Evolutionary conservation across 163 green algal genomes (phyloP).

Genomic region (Chlamydomonas reinhardtii): DNA sequence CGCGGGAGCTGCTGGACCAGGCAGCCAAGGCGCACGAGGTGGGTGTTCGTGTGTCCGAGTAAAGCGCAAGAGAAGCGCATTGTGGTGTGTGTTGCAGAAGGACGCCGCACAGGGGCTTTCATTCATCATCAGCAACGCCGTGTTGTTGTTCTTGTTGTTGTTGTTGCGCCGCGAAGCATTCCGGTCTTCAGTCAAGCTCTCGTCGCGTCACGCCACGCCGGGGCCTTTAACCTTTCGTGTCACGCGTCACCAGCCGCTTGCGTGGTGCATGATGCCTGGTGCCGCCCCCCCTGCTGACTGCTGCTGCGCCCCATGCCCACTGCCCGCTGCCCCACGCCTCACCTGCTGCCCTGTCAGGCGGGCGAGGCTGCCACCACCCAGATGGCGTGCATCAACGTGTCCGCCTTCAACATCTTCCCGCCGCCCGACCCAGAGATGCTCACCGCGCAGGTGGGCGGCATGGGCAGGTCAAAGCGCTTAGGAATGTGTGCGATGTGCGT

Average conservation of each 20-base stretch:
- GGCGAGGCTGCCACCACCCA: conserved; percentile 64
- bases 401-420: conserved; percentile 62
- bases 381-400: conserved; percentile 48
- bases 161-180: no score
- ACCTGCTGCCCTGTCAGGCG: conserved; percentile 50
- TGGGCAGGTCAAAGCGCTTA: no score
- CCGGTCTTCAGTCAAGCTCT: no score
- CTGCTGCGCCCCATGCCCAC: background rate
- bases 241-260: no score
- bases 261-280: background rate
- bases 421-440: conserved; percentile 40
- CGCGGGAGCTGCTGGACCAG: conserved; percentile 57
- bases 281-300: background rate
- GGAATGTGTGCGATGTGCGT: no score
- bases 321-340: background rate
- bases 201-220: no score
- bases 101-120: background rate
- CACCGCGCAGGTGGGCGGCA: background rate
- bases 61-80: no score
- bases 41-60: background rate
- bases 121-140: no score
- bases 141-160: no score
- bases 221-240: no score
- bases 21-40: conserved; percentile 57
- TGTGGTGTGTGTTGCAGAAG: background rate